A percentile compares a stretch with the other conserved stretches of the same genome.
phyloP scores from a whole-genome alignment of 139 green algal species.

The Tetratostichococcus sp. region DNA sequence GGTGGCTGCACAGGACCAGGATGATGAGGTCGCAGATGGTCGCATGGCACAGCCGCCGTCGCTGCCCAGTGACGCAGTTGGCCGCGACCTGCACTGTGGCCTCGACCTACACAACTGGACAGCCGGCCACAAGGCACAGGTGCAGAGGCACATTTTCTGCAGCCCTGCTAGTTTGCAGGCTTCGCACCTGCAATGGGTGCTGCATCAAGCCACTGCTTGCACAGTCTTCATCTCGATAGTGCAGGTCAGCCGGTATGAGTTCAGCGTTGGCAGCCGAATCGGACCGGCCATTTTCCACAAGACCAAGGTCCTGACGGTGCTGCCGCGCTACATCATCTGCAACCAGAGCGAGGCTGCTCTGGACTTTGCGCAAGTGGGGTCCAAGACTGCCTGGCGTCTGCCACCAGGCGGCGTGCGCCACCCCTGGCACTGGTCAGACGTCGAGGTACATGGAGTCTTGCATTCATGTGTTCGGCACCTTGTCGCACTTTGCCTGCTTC shows the following conservation, averaged over 20 bases:
- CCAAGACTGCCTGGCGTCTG: not conserved
- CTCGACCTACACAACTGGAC: not conserved
- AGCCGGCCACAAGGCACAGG: not conserved
- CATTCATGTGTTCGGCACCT: too few relatives aligned
- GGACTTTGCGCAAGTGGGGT: not conserved
- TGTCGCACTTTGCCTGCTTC: too few relatives aligned
- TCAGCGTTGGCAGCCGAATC: slow-evolving; percentile 33
- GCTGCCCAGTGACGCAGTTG: not conserved
- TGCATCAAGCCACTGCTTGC: too few relatives aligned
- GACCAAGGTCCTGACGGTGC: slow-evolving; percentile 20
- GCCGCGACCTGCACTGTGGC: not conserved
- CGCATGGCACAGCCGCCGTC: not conserved
- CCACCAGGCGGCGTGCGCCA: not conserved
- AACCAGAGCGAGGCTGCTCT: not conserved
- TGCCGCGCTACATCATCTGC: not conserved
- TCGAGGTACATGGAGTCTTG: too few relatives aligned
- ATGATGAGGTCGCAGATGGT: not conserved
- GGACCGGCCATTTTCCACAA: slow-evolving; percentile 30
- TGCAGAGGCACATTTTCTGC: too few relatives aligned
- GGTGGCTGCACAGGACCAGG: not conserved
- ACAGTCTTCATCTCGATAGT: too few relatives aligned
- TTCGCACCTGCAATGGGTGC: too few relatives aligned
- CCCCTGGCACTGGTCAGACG: not conserved
- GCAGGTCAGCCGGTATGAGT: slow-evolving; percentile 27
- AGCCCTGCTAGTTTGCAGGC: too few relatives aligned